Evolutionary conservation across 805 yeast genomes (phyloP).

Genomic region (Wickerhamiella sergipiensis): DNA sequence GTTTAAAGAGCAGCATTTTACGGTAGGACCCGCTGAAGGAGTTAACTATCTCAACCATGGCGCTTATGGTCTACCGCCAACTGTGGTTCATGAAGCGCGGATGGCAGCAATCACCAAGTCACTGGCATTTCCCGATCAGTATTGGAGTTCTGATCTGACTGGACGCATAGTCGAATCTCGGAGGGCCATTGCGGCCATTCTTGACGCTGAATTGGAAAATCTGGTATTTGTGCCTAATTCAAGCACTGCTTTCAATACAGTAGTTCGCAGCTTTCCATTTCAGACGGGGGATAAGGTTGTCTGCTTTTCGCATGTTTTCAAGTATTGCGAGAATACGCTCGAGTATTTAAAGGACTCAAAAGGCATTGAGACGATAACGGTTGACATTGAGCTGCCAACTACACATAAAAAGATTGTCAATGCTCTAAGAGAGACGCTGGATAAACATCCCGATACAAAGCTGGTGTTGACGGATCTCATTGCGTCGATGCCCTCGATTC

Average conservation of each 20-base stretch:
- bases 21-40: conserved; percentile 24
- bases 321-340: conserved; percentile 39
- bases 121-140: conserved; percentile 36
- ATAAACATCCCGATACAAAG: conserved; percentile 23
- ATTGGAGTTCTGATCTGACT: conserved; percentile 22
- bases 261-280: conserved; percentile 42
- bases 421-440: conserved; percentile 18
- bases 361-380: conserved; percentile 5
- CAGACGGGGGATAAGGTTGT: conserved; percentile 40
- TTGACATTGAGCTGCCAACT: conserved; percentile 32
- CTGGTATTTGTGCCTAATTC: conserved; percentile 47
- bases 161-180: conserved; percentile 18
- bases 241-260: conserved; percentile 43
- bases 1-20: conserved; percentile 36
- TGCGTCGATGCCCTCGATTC: conserved; percentile 50
- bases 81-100: conserved; percentile 31
- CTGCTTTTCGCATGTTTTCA: conserved; percentile 37
- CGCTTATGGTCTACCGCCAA: conserved; percentile 46
- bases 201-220: conserved; percentile 34
- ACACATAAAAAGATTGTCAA: conserved; percentile 30
- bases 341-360: conserved; percentile 11
- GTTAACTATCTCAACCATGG: conserved; percentile 48
- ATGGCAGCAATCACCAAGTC: conserved; percentile 22
- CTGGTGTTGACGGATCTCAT: conserved; percentile 43
- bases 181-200: conserved; percentile 28